These are phyloP conservation scores for Colletotrichum destructivum DNA, from an alignment of 2,329 filamentous ascomycete species.

Conservation along the genomic window DNA sequence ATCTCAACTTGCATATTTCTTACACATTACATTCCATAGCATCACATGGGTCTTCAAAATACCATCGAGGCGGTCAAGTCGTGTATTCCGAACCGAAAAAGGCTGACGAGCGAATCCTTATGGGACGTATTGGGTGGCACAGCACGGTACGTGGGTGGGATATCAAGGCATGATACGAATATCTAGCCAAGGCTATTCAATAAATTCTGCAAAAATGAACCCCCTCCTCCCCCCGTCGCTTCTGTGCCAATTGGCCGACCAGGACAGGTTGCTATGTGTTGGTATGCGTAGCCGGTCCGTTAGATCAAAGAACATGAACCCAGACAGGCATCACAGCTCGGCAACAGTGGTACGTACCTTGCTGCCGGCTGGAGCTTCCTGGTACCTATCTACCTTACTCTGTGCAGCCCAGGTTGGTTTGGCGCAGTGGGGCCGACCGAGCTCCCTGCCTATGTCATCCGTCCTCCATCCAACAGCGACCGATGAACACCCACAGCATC, in stretches of 20 bases:
- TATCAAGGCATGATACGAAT: not conserved
- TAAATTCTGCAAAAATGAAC: not conserved
- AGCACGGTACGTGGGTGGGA: not conserved
- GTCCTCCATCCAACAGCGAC: slow-evolving; percentile 32
- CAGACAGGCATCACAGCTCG: not conserved
- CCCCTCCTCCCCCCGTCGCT: too few relatives aligned
- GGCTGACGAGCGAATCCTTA: not conserved
- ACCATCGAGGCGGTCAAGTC: slow-evolving; percentile 13
- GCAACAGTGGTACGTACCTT: slow-evolving; percentile 34
- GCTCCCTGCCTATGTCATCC: slow-evolving; percentile 42
- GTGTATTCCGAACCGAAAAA: not conserved
- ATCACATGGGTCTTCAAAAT: slow-evolving; percentile 7
- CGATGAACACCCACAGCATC: slow-evolving; percentile 22
- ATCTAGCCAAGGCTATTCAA: not conserved
- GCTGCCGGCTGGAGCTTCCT: not conserved
- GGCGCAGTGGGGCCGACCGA: slow-evolving; percentile 21
- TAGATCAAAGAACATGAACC: not conserved
- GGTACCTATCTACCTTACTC: too few relatives aligned
- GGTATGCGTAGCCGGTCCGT: not conserved
- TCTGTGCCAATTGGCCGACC: not conserved
- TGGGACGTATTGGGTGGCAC: not conserved
- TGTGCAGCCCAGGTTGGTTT: not conserved
- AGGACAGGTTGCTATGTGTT: not conserved
- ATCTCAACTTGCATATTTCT: slow-evolving; percentile 20
- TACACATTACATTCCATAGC: slow-evolving; percentile 8